phyloP scores from a whole-genome alignment of 306 rosid genomes.

The Inga leiocalycina region DNA sequence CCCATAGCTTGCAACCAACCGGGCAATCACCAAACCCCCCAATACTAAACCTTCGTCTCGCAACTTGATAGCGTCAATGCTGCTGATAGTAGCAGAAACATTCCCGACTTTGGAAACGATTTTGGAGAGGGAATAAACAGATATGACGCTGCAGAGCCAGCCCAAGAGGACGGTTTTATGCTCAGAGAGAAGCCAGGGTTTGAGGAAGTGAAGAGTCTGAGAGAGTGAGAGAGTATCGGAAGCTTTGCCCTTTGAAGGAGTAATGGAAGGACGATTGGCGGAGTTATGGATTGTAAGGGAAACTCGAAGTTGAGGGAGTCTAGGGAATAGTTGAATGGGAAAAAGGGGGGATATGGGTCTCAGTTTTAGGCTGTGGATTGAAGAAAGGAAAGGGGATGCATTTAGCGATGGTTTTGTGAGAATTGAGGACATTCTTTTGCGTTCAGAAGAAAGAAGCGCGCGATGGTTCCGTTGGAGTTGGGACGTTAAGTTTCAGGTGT shows the following conservation, averaged over 20 bases:
- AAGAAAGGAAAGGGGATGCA: conserved; percentile 2
- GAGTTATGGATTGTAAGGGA: conserved; percentile 27
- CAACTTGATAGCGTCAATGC: conserved; percentile 25
- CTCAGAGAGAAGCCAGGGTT: conserved; percentile 56
- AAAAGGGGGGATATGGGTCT: conserved; percentile 13
- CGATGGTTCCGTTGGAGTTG: neutral
- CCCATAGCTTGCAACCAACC: conserved; percentile 58
- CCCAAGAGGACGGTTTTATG: conserved; percentile 55
- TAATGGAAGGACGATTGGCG: conserved; percentile 29
- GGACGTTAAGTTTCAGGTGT: neutral
- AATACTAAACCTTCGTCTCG: conserved; percentile 43
- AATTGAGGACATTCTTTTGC: conserved; percentile 27
- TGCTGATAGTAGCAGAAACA: conserved; percentile 39
- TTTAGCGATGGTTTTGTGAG: conserved; percentile 26
- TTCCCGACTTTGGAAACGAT: conserved; percentile 52
- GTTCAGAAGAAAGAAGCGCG: conserved; percentile 1
- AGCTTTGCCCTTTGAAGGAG: conserved; percentile 19
- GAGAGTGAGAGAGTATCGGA: conserved; percentile 30
- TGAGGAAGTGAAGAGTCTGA: conserved; percentile 45
- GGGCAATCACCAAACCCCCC: conserved; percentile 51
- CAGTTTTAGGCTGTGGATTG: conserved; percentile 6
- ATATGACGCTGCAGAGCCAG: conserved; percentile 77
- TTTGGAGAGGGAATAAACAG: conserved; percentile 66
- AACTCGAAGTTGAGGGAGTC: neutral
- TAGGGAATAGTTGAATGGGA: conserved; percentile 7